Evolutionary conservation across 1,284 basidiomycete species (phyloP).

Genomic region (Microbotryum intermedium): DNA sequence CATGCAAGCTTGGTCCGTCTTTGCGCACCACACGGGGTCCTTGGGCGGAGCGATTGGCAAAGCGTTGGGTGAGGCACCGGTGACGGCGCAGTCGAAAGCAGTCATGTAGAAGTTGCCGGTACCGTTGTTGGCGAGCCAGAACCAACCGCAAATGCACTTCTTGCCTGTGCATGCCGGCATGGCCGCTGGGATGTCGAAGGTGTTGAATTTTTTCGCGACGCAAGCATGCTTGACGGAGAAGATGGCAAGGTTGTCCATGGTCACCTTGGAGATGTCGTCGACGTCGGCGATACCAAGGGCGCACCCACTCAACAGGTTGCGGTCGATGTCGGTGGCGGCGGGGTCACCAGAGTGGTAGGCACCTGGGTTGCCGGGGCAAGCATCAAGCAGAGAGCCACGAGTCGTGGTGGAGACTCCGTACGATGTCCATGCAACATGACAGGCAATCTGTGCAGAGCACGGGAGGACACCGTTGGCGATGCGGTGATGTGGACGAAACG

Average conservation of each 20-base stretch:
- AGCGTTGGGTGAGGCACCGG: not conserved
- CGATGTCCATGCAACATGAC: not conserved
- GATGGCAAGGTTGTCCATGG: slow-evolving; percentile 10
- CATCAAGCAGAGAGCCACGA: not conserved
- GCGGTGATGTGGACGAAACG: not conserved
- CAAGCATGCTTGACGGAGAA: slow-evolving; percentile 11
- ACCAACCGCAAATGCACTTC: slow-evolving; percentile 15
- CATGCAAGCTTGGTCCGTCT: not conserved
- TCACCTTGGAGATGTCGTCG: slow-evolving; percentile 9
- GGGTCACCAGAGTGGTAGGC: slow-evolving; percentile 11
- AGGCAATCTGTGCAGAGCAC: not conserved
- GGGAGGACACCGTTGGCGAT: not conserved
- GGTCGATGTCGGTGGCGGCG: not conserved
- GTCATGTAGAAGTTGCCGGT: slow-evolving; percentile 11
- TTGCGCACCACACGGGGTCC: slow-evolving; percentile 2
- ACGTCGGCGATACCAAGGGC: slow-evolving; percentile 13
- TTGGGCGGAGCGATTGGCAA: slow-evolving; percentile 1
- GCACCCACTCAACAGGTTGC: slow-evolving; percentile 2
- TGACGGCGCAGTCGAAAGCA: slow-evolving; percentile 9
- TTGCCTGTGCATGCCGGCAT: slow-evolving; percentile 9
- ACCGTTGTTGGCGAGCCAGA: slow-evolving; percentile 14
- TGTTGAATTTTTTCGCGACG: slow-evolving; percentile 4
- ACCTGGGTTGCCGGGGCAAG: slow-evolving; percentile 8
- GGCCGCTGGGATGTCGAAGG: slow-evolving; percentile 6
- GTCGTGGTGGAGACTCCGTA: not conserved